These are phyloP conservation scores for Ascochyta rabiei DNA, from an alignment of 2,329 filamentous ascomycete genomes.

Conservation along the genomic window DNA sequence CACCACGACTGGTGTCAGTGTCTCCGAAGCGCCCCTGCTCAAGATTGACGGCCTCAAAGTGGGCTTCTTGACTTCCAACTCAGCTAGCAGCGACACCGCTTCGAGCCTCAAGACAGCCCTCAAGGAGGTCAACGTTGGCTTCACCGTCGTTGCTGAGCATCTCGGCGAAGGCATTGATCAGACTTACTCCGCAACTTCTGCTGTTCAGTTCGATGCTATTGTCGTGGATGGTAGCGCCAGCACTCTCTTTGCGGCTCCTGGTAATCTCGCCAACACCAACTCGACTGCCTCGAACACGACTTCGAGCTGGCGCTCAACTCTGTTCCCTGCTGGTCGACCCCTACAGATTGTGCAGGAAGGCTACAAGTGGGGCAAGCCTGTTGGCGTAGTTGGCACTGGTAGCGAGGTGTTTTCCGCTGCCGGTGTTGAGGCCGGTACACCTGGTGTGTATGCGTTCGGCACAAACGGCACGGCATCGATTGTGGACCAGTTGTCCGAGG, in stretches of 20 bases:
- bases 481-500: constrained; percentile 49
- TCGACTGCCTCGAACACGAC: constrained; percentile 31
- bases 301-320: constrained; percentile 49
- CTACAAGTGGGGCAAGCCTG: constrained; percentile 73
- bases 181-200: constrained; percentile 71
- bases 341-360: constrained; percentile 66
- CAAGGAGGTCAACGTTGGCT: constrained; percentile 58
- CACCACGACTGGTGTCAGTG: constrained; percentile 65
- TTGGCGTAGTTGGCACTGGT: constrained; percentile 63
- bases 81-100: constrained; percentile 49
- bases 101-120: constrained; percentile 63
- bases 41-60: constrained; percentile 68
- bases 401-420: constrained; percentile 50
- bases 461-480: constrained; percentile 22
- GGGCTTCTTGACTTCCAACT: constrained; percentile 63
- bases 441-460: constrained; percentile 45
- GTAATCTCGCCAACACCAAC: constrained; percentile 35
- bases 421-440: constrained; percentile 52
- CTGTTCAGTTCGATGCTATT: constrained; percentile 67
- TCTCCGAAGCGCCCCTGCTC: constrained; percentile 63
- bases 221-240: constrained; percentile 62
- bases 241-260: constrained; percentile 59
- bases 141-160: constrained; percentile 66
- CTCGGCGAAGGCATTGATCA: constrained; percentile 61
- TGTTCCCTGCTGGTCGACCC: constrained; percentile 70